phyloP scores from a whole-genome alignment of 2,329 filamentous ascomycete genomes.

The Escovopsis weberi region DNA sequence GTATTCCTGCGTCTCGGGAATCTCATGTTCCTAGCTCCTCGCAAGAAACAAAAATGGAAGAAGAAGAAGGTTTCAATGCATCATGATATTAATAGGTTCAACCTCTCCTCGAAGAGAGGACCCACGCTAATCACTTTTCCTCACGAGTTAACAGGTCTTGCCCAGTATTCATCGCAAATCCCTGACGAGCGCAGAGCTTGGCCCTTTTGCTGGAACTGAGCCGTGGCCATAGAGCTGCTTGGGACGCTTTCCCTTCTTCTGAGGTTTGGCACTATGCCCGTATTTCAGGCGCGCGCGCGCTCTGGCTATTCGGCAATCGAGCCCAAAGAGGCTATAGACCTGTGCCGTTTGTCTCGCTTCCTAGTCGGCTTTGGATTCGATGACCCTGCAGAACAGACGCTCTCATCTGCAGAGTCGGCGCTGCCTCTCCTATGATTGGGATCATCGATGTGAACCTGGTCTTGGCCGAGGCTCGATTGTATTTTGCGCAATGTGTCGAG shows the following conservation, averaged over 20 bases:
- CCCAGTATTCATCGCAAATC: too few relatives aligned
- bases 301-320: slow-evolving; percentile 32
- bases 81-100: too few relatives aligned
- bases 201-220: too few relatives aligned
- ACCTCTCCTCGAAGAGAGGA: too few relatives aligned
- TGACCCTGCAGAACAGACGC: slow-evolving; percentile 18
- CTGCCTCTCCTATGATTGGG: slow-evolving; percentile 22
- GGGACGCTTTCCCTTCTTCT: slow-evolving; percentile 7
- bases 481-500: slow-evolving; percentile 31
- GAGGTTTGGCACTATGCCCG: too few relatives aligned
- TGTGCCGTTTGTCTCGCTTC: slow-evolving; percentile 19
- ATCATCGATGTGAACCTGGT: slow-evolving; percentile 20
- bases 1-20: too few relatives aligned
- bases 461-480: slow-evolving; percentile 27
- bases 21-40: too few relatives aligned
- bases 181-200: too few relatives aligned
- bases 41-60: too few relatives aligned
- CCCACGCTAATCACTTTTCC: too few relatives aligned
- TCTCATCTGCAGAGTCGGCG: slow-evolving; percentile 24
- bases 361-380: slow-evolving; percentile 19
- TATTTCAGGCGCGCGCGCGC: slow-evolving; percentile 3
- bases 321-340: slow-evolving; percentile 26
- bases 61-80: too few relatives aligned
- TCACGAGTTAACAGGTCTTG: too few relatives aligned
- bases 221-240: not conserved